A percentile compares a stretch with the other conserved stretches of the same genome.
Evolutionary conservation across 768 basidiomycete genomes (phyloP).

Genomic region (Cytidiella melzeri): DNA sequence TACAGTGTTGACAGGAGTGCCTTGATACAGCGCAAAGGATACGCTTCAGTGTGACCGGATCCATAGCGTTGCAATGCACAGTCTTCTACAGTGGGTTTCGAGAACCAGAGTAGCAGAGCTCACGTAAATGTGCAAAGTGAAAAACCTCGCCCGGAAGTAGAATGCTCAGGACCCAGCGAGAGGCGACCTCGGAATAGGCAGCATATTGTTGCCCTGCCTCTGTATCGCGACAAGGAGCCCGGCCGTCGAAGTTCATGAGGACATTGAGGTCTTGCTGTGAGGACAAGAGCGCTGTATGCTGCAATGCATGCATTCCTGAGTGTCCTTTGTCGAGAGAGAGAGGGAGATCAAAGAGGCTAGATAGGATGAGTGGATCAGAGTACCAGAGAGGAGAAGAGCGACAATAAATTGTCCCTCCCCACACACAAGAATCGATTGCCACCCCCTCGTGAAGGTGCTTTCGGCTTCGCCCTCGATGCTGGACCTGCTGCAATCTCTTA

Average conservation of each 20-base stretch:
- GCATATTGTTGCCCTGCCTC: conserved; percentile 46
- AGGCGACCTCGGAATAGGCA: conserved; percentile 30
- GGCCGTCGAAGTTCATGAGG: conserved; percentile 47
- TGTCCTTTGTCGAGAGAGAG: too few species aligned
- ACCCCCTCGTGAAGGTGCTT: too few species aligned
- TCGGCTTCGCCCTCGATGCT: too few species aligned
- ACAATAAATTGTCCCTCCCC: too few species aligned
- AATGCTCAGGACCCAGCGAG: conserved; percentile 47
- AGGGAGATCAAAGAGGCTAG: too few species aligned
- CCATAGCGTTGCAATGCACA: conserved; percentile 56
- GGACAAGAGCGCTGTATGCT: too few species aligned
- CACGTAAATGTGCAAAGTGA: conserved; percentile 33
- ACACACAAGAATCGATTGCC: too few species aligned
- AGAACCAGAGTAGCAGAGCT: conserved; percentile 3
- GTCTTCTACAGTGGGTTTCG: conserved; percentile 25
- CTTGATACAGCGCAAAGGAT: conserved; percentile 42
- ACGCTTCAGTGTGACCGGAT: conserved; percentile 40
- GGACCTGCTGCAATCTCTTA: too few species aligned
- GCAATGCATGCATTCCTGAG: too few species aligned
- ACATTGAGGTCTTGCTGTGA: conserved; percentile 51
- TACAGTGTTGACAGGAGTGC: conserved; percentile 36
- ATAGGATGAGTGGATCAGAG: too few species aligned
- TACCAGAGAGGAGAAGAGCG: too few species aligned
- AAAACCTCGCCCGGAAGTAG: conserved; percentile 49
- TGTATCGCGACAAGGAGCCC: conserved; percentile 44